Evolutionary conservation across 208 protist genomes (phyloP), one percentile per base, ranked within the genome.

Genomic region (Trypanosomatidae sp.): DNA sequence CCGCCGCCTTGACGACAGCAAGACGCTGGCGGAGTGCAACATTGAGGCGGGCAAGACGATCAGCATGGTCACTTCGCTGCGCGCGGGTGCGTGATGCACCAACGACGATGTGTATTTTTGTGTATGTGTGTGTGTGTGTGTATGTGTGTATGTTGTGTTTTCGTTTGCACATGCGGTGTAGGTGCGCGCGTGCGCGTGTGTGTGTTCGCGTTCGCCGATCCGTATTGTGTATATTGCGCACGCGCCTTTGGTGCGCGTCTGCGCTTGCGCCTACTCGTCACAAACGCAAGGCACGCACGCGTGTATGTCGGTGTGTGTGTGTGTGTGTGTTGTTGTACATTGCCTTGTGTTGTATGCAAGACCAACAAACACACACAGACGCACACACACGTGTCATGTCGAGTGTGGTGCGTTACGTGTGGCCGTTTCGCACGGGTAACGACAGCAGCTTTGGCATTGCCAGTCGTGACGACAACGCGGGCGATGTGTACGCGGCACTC

Each of bases 391-490:
- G n/a, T n/a, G 10, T 26, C 20, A 6, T 6, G 24, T 19, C 11
- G 11, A 6, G 10, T 37, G 80, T 88, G 74, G n/a, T n/a, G n/a
- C n/a, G n/a, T n/a, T 77, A 71, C 30, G 47, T 91, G 1, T 93
- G 78, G 75, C 83, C 83, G 4, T 88, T 92, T 47, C 71, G 78
- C 7, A 88, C 71, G 1, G 83, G 78, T n/a, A 85, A 92, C 43
- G 78, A 92, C 66, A 72, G 86, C 33, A 67, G 71, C 6, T 92
- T 85, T 55, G 72, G 83, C 28, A 64, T 64, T 20, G 59, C 42
- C 21, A 20, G 35, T 16, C 37, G 28, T 33, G 18, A 24, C 4
- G 35, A 33, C 25, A 48, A 20, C 21, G 56, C 57, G 37, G 61
- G 78, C 7, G 66, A 64, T 48, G 81, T 92, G 30, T 92, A 88